Conservation (phyloP, 768 basidiomycete species). For the Serendipita sp. region DNA sequence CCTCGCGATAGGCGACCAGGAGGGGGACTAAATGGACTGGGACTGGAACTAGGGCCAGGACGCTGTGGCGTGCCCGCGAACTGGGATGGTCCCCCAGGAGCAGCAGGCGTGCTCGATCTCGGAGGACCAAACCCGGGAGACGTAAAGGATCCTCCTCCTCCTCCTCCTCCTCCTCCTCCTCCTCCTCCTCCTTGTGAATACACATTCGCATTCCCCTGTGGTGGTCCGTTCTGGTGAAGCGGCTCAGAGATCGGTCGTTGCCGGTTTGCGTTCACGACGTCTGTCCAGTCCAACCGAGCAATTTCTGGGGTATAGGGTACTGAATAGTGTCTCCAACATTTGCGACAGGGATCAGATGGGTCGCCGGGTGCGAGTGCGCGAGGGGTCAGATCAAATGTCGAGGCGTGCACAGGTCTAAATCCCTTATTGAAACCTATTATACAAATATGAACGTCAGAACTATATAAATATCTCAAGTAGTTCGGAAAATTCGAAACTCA, state of each 20-base stretch:
- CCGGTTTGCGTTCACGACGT: conserved; percentile 17
- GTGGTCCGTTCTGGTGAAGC: conserved; percentile 6
- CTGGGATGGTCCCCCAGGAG: conserved; percentile 12
- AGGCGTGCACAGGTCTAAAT: conserved; percentile 56
- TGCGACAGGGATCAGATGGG: conserved; percentile 12
- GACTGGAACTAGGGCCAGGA: too few relatives aligned
- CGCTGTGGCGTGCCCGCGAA: too few relatives aligned
- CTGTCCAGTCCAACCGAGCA: conserved; percentile 32
- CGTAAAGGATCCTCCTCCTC: too few relatives aligned
- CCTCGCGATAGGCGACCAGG: too few relatives aligned
- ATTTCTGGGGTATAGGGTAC: conserved; percentile 47
- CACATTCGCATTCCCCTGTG: too few relatives aligned
- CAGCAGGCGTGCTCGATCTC: conserved; percentile 12
- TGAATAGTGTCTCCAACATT: conserved; percentile 60
- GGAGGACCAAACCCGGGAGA: too few relatives aligned
- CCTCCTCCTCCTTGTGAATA: too few relatives aligned
- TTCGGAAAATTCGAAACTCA: conserved; percentile 19
- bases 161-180: too few relatives aligned
- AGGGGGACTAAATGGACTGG: neutral
- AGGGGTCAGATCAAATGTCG: conserved; percentile 4
- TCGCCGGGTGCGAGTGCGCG: neutral
- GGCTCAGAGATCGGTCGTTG: conserved; percentile 25
- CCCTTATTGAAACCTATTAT: conserved; percentile 65
- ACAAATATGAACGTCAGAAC: too few relatives aligned
- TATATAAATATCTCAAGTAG: neutral